phyloP scores from a whole-genome alignment of 1,284 basidiomycete genomes.

The Rhodotorula sp. region DNA sequence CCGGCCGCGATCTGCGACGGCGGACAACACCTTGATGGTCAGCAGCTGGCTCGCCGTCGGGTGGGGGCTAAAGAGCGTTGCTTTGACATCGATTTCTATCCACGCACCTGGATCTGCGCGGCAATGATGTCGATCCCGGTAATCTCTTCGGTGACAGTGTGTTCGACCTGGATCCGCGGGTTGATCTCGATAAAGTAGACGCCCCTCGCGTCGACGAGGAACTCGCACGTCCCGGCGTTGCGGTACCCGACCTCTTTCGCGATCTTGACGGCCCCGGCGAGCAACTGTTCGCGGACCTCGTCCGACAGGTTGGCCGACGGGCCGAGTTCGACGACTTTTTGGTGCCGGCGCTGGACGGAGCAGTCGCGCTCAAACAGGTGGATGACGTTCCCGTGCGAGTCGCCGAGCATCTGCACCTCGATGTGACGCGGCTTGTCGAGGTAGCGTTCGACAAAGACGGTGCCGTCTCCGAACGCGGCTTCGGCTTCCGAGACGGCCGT shows the following conservation, averaged over 20 bases:
- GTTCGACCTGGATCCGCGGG: constrained; percentile 94
- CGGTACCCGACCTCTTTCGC: constrained; percentile 89
- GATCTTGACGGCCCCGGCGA: constrained; percentile 88
- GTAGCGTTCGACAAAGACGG: constrained; percentile 90
- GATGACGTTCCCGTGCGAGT: constrained; percentile 86
- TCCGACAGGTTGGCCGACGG: constrained; percentile 93
- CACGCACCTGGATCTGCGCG: constrained; percentile 68
- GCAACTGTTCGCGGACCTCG: constrained; percentile 81
- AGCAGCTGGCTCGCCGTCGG: neutral
- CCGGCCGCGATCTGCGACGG: constrained; percentile 84
- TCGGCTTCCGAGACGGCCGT: constrained; percentile 94
- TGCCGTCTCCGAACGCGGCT: constrained; percentile 95
- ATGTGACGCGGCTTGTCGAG: constrained; percentile 69
- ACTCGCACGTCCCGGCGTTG: constrained; percentile 82
- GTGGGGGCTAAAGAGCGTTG: neutral
- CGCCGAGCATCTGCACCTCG: constrained; percentile 60
- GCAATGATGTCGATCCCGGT: constrained; percentile 98
- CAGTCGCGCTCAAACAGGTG: constrained; percentile 98
- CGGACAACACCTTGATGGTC: neutral
- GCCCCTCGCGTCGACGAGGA: constrained; percentile 89
- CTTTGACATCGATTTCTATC: neutral
- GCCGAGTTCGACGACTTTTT: constrained; percentile 98
- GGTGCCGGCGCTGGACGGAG: constrained; percentile 94
- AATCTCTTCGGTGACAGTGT: constrained; percentile 89
- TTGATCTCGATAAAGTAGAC: constrained; percentile 95